Base-by-base conservation (phyloP, 1,284 basidiomycete species). In the Melanopsichium pennsylvanicum region DNA sequence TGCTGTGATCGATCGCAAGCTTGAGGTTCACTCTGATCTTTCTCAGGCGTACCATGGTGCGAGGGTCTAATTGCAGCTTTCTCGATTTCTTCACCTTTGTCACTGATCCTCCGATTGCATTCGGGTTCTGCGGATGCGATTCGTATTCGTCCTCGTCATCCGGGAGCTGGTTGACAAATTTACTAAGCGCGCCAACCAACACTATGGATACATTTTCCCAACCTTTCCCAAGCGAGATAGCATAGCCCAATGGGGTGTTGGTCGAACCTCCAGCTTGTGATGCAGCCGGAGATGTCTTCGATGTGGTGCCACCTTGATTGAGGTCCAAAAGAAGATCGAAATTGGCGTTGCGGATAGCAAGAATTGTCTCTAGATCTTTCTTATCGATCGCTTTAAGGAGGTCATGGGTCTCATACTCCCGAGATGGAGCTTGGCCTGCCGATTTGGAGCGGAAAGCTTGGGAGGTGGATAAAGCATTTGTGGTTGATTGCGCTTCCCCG, bases 161-260 rank as follows among this genome's bases (percentile, higher is more conserved):
- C 1, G 78, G 77, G 10, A 80, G 64, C 21, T 64, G 59, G 41
- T 79, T 80, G 47, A 80, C 77, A 31, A 77, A 80, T 34, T 74
- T 74, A 12, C 69, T 72, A 4, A 80, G 46, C 2, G 77, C 74
- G 12, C 78, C 78, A 8, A 72, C 66, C 12, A 80, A 45, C 2
- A 80, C 72, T 26, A 79, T 69, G 1, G 62, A 59, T 8, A 71
- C 56, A 12, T 69, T 61, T 37, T 79, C 69, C 59, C 70, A 76
- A 21, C 49, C 62, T 19, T 68, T 69, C 9, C 78, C 78, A 0
- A 79, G 62, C 4, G 62, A 56, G 21, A 80, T 79, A 13, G 74
- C 72, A 37, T 76, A 73, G 18, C 66, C 72, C 7, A 76, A 61
- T 11, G 74, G 74, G 25, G 74, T 70, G 21, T 70, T 73, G 18